Conservation (phyloP, 768 basidiomycete genomes). For the Termitomyces sp. region DNA sequence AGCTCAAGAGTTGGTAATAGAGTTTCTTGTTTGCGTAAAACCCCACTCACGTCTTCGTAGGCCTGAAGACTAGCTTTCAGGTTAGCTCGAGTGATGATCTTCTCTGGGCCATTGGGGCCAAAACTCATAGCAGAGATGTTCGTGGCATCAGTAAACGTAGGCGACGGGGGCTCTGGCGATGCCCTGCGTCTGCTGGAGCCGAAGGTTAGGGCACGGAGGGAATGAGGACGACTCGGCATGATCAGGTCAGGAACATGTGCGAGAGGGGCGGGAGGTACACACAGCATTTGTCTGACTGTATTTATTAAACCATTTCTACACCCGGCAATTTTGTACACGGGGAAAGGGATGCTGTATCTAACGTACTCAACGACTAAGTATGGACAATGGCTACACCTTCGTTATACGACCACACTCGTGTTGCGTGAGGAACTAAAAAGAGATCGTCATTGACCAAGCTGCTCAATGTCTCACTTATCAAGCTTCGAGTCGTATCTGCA, state of each 20-base stretch:
- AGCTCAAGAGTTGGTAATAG: background rate
- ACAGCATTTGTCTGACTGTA: conserved; percentile 12
- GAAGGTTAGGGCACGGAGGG: conserved; percentile 50
- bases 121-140: conserved; percentile 75
- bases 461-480: background rate
- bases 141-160: conserved; percentile 79
- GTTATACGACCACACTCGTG: background rate
- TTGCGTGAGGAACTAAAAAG: background rate
- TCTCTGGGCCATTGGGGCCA: conserved; percentile 66
- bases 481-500: background rate
- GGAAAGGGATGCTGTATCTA: background rate
- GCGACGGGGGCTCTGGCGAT: conserved; percentile 63
- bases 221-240: conserved; percentile 48
- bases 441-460: background rate
- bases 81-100: conserved; percentile 77
- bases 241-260: conserved; percentile 20
- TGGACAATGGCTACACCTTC: background rate
- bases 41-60: conserved; percentile 66
- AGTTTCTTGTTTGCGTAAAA: conserved; percentile 1
- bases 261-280: background rate
- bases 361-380: background rate
- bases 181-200: conserved; percentile 32
- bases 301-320: conserved; percentile 11
- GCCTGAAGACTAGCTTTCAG: conserved; percentile 73
- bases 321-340: conserved; percentile 3